Conservation (phyloP, 148 eudicot species). For the Silene conica region DNA sequence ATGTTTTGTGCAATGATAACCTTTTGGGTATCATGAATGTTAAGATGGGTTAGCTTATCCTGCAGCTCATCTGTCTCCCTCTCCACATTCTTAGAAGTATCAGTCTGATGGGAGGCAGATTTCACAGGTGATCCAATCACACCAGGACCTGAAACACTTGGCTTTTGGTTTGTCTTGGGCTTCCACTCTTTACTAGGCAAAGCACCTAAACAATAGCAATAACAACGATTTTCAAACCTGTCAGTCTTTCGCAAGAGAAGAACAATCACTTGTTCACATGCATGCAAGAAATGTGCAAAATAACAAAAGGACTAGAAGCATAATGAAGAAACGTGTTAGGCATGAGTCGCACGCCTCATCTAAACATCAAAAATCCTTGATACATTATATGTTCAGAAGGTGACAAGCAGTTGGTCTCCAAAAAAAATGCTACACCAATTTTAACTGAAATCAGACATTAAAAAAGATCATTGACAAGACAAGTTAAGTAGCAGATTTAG, state of each 20-base stretch:
- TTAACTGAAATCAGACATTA: neutral
- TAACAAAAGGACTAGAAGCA: neutral
- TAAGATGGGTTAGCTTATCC: slow-evolving; percentile 42
- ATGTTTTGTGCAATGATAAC: slow-evolving; percentile 90
- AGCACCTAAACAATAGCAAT: slow-evolving; percentile 36
- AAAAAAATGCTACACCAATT: neutral
- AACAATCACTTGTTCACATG: neutral
- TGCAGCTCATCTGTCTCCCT: slow-evolving; percentile 44
- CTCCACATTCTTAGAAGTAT: slow-evolving; percentile 32
- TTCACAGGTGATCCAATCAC: slow-evolving; percentile 67
- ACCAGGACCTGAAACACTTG: slow-evolving; percentile 45
- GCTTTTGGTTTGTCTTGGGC: slow-evolving; percentile 66
- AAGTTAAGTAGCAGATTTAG: too few relatives aligned
- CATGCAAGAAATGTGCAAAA: neutral
- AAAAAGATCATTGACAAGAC: too few relatives aligned
- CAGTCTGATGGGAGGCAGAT: slow-evolving; percentile 39
- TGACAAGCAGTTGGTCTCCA: neutral
- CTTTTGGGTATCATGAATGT: slow-evolving; percentile 52
- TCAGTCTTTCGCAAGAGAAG: neutral
- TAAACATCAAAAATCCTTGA: neutral
- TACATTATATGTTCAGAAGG: neutral
- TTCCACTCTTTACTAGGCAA: slow-evolving; percentile 85
- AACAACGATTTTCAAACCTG: neutral
- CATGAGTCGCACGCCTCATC: neutral
- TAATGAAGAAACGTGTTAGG: neutral